Evolutionary conservation across 768 basidiomycete species (phyloP), one percentile per base, ranked within the genome.

Genomic region (Lentinula lateritia): DNA sequence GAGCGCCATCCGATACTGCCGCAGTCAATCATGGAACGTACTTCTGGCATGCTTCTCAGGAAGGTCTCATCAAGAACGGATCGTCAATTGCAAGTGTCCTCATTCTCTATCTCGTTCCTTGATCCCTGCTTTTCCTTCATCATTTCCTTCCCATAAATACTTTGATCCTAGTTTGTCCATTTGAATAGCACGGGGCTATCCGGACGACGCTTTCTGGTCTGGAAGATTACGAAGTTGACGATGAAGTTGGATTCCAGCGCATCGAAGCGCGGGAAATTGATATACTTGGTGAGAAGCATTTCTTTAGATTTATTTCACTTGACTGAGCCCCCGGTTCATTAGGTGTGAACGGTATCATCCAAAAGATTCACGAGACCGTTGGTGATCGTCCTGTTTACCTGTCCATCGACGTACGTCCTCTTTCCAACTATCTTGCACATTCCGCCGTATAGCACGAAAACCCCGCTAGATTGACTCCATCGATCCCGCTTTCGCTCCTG

Each of bases 1-100:
- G 87, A 9, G 85, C 89, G 3, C 88, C 87, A 3, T 87, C 87
- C 32, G 78, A 80, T 0, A 86, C 87, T 61, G 89, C 88, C 0
- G 85, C 86, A 20, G 86, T 95, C 64, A 93, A 90, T 63, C 93
- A 95, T 62, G 93, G 92, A 12, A 92, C 90, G 2, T 94, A 93
- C 76, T 95, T 95, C 73, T 94, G 92, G 74, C 90, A 90, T 82
- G 93, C 93, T 0, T 86, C 85, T 62, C 83, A 88, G 66, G 90
- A 93, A 67, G 92, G 93, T 2, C 76, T 93, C 48, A 87, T 95
- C 64, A 80, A 78, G 66, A 89, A 90, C 62, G 89, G 88, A 64
- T 81, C 82, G 61, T 90, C 89, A 72, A 89, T 90, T 86, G 89
- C 88, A 90, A 90, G 89, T 89, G 66, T 82, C 72, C 42, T 68